These are phyloP conservation scores for Chlamydomonas sphaeroides DNA, from an alignment of 139 green algal species.

Conservation along the genomic window DNA sequence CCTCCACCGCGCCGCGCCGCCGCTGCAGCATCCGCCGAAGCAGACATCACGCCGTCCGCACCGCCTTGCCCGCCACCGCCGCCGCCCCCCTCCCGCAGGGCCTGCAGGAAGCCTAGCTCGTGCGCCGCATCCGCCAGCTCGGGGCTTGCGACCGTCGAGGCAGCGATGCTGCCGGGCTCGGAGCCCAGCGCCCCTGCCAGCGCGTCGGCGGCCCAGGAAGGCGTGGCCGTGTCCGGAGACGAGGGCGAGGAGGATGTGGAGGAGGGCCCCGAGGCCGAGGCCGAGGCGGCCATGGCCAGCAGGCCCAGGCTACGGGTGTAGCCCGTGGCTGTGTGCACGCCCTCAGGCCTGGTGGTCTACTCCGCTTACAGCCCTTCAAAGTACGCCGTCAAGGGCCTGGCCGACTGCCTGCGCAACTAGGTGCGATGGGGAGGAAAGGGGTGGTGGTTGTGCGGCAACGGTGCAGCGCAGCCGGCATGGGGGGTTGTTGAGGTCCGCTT, in stretches of 20 bases:
- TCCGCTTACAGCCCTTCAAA: conserved; percentile 82
- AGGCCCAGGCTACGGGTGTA: conserved; percentile 9
- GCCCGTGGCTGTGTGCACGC: too few species aligned
- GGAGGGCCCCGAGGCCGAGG: neutral
- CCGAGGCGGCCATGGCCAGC: neutral
- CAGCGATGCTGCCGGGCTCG: neutral
- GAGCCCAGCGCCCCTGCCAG: conserved; percentile 11
- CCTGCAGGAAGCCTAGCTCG: neutral
- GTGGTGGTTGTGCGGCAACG: too few species aligned
- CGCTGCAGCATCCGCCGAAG: neutral
- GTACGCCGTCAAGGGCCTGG: conserved; percentile 84
- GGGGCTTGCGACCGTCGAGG: neutral
- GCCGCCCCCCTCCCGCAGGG: neutral
- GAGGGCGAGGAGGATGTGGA: too few species aligned
- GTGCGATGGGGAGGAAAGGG: too few species aligned
- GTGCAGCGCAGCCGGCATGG: too few species aligned
- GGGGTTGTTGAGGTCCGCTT: too few species aligned
- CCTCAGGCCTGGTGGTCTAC: conserved; percentile 73
- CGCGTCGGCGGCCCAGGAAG: neutral
- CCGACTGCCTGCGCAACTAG: conserved; percentile 86
- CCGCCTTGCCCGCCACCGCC: neutral
- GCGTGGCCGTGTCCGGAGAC: neutral
- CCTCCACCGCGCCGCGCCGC: neutral
- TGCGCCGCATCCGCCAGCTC: neutral
- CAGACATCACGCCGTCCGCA: neutral